Evolutionary conservation across 257 asterid species (phyloP).

Genomic region (Salvia splendens): DNA sequence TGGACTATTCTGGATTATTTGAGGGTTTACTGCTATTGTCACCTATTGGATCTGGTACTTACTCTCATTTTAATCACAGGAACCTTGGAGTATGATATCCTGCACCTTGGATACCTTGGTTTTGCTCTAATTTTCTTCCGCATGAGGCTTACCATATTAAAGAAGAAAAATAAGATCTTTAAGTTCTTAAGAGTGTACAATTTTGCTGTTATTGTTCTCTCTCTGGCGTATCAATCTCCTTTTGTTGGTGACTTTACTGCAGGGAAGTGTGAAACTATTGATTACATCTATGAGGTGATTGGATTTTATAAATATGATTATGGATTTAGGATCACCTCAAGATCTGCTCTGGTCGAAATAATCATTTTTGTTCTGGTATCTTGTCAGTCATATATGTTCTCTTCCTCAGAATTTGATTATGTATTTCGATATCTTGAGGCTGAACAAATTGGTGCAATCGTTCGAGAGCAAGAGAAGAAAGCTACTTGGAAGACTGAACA

Average conservation of each 20-base stretch:
- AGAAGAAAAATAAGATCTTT: constrained; percentile 91
- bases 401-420: constrained; percentile 93
- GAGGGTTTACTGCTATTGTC: constrained; percentile 98
- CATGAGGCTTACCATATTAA: constrained; percentile 83
- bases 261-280: constrained; percentile 83
- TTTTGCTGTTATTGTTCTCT: constrained; percentile 87
- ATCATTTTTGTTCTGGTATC: constrained; percentile 87
- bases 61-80: constrained; percentile 88
- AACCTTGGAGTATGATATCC: constrained; percentile 90
- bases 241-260: constrained; percentile 72
- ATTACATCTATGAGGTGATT: constrained; percentile 89
- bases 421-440: constrained; percentile 99
- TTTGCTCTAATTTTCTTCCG: constrained; percentile 96
- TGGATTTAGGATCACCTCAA: constrained; percentile 94
- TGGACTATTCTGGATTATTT: constrained; percentile 96
- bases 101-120: constrained; percentile 95
- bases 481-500: constrained; percentile 96
- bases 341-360: constrained; percentile 97
- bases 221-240: constrained; percentile 97
- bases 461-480: constrained; percentile 93
- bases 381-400: constrained; percentile 93
- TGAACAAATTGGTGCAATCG: constrained; percentile 98
- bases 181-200: constrained; percentile 83
- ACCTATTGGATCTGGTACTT: constrained; percentile 95
- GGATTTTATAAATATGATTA: constrained; percentile 97